A percentile compares a stretch with the other conserved stretches of the same genome.
phyloP scores from a whole-genome alignment of 192 early-diverging fungal genomes.

The Backusella westeae region DNA sequence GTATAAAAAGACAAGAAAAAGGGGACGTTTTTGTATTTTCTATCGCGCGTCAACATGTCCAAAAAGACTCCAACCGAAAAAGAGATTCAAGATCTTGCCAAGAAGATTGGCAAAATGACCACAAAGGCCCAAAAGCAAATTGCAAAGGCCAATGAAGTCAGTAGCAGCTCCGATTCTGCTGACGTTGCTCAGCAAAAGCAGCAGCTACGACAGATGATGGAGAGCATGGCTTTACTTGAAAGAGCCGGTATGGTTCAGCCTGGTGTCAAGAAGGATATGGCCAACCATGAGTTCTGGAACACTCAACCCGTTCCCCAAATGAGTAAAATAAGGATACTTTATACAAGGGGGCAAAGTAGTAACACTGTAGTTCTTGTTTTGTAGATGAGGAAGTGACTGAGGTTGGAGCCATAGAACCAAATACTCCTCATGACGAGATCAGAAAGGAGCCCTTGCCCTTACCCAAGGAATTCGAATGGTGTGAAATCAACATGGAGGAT shows the following conservation, averaged over 20 bases:
- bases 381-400: slow-evolving; percentile 66
- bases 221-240: slow-evolving; percentile 23
- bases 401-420: slow-evolving; percentile 81
- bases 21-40: background rate
- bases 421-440: slow-evolving; percentile 74
- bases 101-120: slow-evolving; percentile 17
- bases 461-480: slow-evolving; percentile 92
- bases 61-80: slow-evolving; percentile 17
- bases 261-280: slow-evolving; percentile 44
- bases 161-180: background rate
- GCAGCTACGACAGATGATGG: slow-evolving; percentile 23
- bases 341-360: background rate
- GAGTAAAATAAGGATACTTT: slow-evolving; percentile 41
- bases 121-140: slow-evolving; percentile 12
- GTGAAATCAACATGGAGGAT: slow-evolving; percentile 72
- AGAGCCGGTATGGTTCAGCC: slow-evolving; percentile 14
- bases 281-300: slow-evolving; percentile 91
- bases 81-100: slow-evolving; percentile 21
- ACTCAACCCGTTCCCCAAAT: slow-evolving; percentile 93
- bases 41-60: background rate
- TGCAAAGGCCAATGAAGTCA: background rate
- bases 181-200: slow-evolving; percentile 19
- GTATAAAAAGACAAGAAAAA: background rate
- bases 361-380: background rate
- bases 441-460: slow-evolving; percentile 79